phyloP scores from a whole-genome alignment of 106 monocot genomes.

The Dioscorea dumetorum region DNA sequence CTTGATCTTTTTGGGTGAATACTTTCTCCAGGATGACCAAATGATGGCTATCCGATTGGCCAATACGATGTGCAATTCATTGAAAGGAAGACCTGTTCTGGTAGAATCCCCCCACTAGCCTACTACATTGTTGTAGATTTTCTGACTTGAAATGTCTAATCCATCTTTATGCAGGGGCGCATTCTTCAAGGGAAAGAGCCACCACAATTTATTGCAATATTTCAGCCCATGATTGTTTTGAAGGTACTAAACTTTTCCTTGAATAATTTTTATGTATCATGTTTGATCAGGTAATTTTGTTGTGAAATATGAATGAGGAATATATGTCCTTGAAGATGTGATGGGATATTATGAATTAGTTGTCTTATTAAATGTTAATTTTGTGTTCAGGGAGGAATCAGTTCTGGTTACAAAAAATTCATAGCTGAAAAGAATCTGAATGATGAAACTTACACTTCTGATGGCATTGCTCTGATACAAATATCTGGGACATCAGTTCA shows the following conservation, averaged over 20 bases:
- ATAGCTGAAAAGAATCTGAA: constrained; percentile 58
- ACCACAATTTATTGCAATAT: constrained; percentile 89
- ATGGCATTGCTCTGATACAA: constrained; percentile 73
- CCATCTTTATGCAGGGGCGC: constrained; percentile 49
- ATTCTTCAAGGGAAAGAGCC: constrained; percentile 92
- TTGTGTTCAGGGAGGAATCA: constrained; percentile 67
- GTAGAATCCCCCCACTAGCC: constrained; percentile 50
- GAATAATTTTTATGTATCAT: not conserved
- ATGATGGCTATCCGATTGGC: constrained; percentile 65
- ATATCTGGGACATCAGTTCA: constrained; percentile 68
- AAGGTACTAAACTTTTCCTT: constrained; percentile 44
- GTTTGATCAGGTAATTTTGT: not conserved
- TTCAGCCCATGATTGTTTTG: constrained; percentile 91
- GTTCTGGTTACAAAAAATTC: constrained; percentile 79
- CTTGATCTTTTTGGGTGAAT: too few relatives aligned
- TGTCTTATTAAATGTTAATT: not conserved
- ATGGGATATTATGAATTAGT: not conserved
- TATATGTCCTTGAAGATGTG: not conserved
- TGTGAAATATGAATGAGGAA: not conserved
- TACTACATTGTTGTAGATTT: not conserved
- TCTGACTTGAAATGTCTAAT: too few relatives aligned
- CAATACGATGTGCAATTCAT: constrained; percentile 79
- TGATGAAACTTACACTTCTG: constrained; percentile 79
- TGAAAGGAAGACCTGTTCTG: constrained; percentile 85
- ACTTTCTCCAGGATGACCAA: constrained; percentile 68